These are phyloP conservation scores for Yamadazyma blattariae DNA, from an alignment of 1,139 yeast genomes.

Conservation along the genomic window DNA sequence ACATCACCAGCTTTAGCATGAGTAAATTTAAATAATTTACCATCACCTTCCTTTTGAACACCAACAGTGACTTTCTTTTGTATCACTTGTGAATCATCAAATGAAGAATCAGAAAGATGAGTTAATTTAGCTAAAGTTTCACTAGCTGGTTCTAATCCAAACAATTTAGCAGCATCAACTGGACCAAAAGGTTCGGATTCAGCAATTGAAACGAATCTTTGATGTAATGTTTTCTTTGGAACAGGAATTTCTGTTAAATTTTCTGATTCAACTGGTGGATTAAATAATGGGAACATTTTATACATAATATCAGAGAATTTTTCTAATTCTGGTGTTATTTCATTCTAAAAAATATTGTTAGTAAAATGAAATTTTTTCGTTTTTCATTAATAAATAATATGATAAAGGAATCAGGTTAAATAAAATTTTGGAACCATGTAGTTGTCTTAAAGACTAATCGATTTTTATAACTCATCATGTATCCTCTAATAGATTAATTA, in stretches of 20 bases:
- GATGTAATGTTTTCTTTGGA: constrained; percentile 78
- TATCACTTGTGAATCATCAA: constrained; percentile 17
- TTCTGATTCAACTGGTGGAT: constrained; percentile 48
- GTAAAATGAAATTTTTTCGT: constrained; percentile 10
- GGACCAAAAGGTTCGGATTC: constrained; percentile 98
- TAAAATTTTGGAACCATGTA: constrained; percentile 51
- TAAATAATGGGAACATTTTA: constrained; percentile 77
- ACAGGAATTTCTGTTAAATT: constrained; percentile 92
- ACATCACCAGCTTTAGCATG: constrained; percentile 77
- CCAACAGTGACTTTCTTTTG: constrained; percentile 45
- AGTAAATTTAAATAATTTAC: constrained; percentile 68
- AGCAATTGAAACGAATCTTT: constrained; percentile 84
- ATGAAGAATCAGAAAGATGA: constrained; percentile 42
- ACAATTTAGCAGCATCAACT: constrained; percentile 86
- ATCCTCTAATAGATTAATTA: background rate
- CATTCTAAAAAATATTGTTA: constrained; percentile 32
- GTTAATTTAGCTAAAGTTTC: constrained; percentile 68
- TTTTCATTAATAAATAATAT: background rate
- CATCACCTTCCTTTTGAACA: constrained; percentile 53
- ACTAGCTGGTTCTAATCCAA: constrained; percentile 82
- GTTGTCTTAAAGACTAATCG: constrained; percentile 85
- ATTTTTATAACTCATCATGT: constrained; percentile 24
- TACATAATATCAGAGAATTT: constrained; percentile 62
- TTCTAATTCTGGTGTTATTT: constrained; percentile 48
- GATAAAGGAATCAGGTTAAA: constrained; percentile 14